These are phyloP conservation scores for Gnomoniopsis smithogilvyi DNA, from an alignment of 2,329 filamentous ascomycete species.

Conservation along the genomic window DNA sequence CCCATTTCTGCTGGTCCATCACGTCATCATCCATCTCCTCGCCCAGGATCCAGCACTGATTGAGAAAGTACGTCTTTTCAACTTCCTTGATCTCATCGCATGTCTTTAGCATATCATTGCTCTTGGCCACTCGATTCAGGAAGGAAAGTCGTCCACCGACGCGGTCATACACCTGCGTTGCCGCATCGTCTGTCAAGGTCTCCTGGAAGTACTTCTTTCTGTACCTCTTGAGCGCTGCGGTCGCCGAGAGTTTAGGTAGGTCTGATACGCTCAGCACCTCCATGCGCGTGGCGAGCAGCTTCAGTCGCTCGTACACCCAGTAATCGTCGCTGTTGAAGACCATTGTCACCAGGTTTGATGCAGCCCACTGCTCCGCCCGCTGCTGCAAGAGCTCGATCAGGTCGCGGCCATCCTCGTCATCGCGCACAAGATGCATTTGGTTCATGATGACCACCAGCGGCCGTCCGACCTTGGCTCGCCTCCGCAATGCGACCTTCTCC, in stretches of 20 bases:
- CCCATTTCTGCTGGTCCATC: conserved; percentile 80
- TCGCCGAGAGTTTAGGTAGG: conserved; percentile 73
- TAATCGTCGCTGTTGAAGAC: conserved; percentile 97
- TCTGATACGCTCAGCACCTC: conserved; percentile 86
- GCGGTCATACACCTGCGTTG: conserved; percentile 78
- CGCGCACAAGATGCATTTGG: conserved; percentile 83
- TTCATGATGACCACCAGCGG: conserved; percentile 94
- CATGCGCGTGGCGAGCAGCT: conserved; percentile 90
- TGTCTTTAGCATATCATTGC: conserved; percentile 71
- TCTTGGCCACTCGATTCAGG: conserved; percentile 86
- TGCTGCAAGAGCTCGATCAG: conserved; percentile 93
- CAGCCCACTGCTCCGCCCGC: conserved; percentile 94
- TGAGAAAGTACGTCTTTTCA: conserved; percentile 75
- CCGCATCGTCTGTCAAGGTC: conserved; percentile 45
- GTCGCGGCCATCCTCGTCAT: conserved; percentile 90
- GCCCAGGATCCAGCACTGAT: conserved; percentile 72
- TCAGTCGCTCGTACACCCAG: conserved; percentile 95
- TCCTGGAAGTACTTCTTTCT: conserved; percentile 75
- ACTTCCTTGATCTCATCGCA: conserved; percentile 64
- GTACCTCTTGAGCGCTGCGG: conserved; percentile 74
- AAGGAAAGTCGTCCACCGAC: conserved; percentile 89
- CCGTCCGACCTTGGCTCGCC: conserved; percentile 56
- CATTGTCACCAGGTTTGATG: conserved; percentile 82
- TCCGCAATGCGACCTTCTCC: conserved; percentile 84
- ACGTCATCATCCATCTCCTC: conserved; percentile 67